A percentile compares a stretch with the other conserved stretches of the same genome.
These are phyloP conservation scores for Colletotrichum caudatum DNA, from an alignment of 2,329 filamentous ascomycete species.

Conservation along the genomic window DNA sequence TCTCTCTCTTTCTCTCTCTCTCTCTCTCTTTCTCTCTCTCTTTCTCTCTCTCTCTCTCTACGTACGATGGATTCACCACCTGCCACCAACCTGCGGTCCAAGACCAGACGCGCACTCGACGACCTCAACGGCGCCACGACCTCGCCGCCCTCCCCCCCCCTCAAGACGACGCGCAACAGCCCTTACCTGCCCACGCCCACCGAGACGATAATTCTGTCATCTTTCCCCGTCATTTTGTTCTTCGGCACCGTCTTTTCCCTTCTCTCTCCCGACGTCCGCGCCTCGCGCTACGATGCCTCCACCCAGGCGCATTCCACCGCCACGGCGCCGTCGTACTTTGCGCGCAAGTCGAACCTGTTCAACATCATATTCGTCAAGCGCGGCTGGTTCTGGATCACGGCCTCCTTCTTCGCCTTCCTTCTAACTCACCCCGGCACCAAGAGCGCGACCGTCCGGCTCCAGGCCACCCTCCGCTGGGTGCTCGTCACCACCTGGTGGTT, in stretches of 20 bases:
- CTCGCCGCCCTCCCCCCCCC: conserved; percentile 20
- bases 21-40: background rate
- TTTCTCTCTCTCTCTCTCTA: too few relatives aligned
- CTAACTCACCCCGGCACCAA: conserved; percentile 72
- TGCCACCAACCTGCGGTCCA: conserved; percentile 39
- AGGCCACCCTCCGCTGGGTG: conserved; percentile 75
- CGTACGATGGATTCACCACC: conserved; percentile 41
- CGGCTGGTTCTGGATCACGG: conserved; percentile 91
- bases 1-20: too few relatives aligned
- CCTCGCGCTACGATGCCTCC: conserved; percentile 70
- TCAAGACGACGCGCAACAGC: conserved; percentile 54
- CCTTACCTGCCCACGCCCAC: conserved; percentile 78
- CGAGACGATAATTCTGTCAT: conserved; percentile 71
- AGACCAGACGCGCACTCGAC: conserved; percentile 40
- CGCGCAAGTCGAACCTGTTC: conserved; percentile 91
- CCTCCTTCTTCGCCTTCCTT: conserved; percentile 78
- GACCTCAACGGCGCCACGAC: conserved; percentile 35
- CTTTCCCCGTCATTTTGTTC: conserved; percentile 83
- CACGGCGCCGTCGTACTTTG: conserved; percentile 85
- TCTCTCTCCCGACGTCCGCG: conserved; percentile 78
- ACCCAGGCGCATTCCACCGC: conserved; percentile 73
- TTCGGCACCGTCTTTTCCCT: conserved; percentile 85
- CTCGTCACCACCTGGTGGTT: conserved; percentile 84
- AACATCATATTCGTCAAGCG: conserved; percentile 95
- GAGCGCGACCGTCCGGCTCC: conserved; percentile 51